Conservation (phyloP, 2,329 filamentous ascomycete genomes). For the Apiospora hydei region DNA sequence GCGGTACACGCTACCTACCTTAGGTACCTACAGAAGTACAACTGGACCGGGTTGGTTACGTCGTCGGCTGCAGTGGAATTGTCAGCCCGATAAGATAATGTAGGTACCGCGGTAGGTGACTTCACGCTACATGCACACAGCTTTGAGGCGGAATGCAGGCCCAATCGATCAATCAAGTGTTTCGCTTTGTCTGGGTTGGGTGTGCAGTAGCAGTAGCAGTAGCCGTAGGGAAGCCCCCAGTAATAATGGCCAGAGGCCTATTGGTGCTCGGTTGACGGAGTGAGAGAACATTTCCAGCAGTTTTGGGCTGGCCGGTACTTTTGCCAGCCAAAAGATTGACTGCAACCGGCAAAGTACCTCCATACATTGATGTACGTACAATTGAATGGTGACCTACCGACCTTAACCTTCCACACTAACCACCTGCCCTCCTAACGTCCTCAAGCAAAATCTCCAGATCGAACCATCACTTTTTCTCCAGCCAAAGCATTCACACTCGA, state of each 20-base stretch:
- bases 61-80: conserved; percentile 3
- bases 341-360: conserved; percentile 5
- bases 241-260: background rate
- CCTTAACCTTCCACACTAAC: conserved; percentile 17
- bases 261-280: background rate
- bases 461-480: conserved; percentile 24
- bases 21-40: background rate
- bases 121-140: background rate
- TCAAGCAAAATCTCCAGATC: conserved; percentile 24
- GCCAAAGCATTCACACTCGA: background rate
- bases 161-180: background rate
- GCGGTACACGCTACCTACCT: background rate
- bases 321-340: background rate
- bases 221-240: conserved; percentile 2
- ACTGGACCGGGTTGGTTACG: background rate
- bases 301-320: conserved; percentile 8
- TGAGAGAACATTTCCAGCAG: background rate
- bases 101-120: background rate
- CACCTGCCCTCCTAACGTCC: conserved; percentile 17
- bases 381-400: background rate
- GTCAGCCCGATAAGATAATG: background rate
- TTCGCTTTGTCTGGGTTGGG: background rate
- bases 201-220: background rate
- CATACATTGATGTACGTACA: background rate
- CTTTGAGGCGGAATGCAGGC: conserved; percentile 8